Evolutionary conservation across 106 monocot species (phyloP).

Genomic region (Posidonia australis): DNA sequence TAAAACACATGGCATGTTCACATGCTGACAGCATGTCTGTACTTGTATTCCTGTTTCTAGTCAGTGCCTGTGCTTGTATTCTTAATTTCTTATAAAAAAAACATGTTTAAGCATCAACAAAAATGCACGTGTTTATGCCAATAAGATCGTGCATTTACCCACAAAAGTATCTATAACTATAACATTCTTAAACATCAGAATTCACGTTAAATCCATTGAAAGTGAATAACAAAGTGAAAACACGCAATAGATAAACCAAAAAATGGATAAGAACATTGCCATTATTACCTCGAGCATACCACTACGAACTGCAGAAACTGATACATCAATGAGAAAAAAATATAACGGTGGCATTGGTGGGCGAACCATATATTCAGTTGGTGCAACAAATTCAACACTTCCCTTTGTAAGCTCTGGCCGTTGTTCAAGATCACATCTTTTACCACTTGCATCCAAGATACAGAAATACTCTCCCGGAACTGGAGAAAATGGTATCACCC

Average conservation of each 20-base stretch:
- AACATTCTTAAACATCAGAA: too few relatives aligned
- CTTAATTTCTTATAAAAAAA: too few relatives aligned
- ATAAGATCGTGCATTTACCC: too few relatives aligned
- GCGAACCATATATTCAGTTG: constrained; percentile 98
- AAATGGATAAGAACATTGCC: not conserved
- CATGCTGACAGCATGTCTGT: too few relatives aligned
- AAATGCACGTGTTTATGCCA: too few relatives aligned
- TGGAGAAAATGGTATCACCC: constrained; percentile 10
- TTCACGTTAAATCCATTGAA: not conserved
- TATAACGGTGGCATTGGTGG: constrained; percentile 96
- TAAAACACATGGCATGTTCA: too few relatives aligned
- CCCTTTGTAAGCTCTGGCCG: constrained; percentile 86
- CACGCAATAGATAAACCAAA: not conserved
- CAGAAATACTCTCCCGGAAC: constrained; percentile 88
- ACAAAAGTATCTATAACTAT: too few relatives aligned
- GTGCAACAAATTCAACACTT: constrained; percentile 94
- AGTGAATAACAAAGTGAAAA: not conserved
- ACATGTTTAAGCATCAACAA: too few relatives aligned
- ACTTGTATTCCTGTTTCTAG: too few relatives aligned
- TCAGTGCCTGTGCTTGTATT: too few relatives aligned
- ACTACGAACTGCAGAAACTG: constrained; percentile 48
- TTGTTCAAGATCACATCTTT: constrained; percentile 69
- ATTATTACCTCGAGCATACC: constrained; percentile 85
- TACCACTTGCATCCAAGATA: constrained; percentile 71
- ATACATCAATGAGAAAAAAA: constrained; percentile 97